Evolutionary conservation across 2,329 filamentous ascomycete species (phyloP), one percentile per base, ranked within the genome.

Genomic region (Fusarium concolor): DNA sequence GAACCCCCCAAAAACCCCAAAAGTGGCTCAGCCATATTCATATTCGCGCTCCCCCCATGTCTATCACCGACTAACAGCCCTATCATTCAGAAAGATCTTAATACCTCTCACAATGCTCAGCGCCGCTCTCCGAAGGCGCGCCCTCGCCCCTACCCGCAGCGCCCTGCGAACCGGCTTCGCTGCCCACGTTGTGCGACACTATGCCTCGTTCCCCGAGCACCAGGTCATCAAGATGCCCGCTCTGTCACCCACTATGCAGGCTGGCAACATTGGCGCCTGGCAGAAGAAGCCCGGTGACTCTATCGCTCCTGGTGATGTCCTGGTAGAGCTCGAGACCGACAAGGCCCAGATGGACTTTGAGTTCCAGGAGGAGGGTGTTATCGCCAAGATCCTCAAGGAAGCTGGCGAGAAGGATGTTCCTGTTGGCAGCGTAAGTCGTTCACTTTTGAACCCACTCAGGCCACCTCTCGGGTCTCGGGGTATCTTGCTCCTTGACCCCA

Each of bases 261-360:
- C 92, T 67, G 96, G 96, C 79, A 97, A 97, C 85, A 97, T 99
- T 81, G 96, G 96, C 76, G 85, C 90, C 70, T 99, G 96, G 96
- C 93, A 98, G 85, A 99, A 98, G 89, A 96, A 97, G 85, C 86
- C 90, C 72, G 96, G 96, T 78, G 96, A 99, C 81, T 78, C 85
- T 67, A 90, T 99, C 80, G 85, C 88, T 60, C 94, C 96, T 52
- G 96, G 96, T 79, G 96, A 99, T 79, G 96, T 99, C 45, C 85
- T 99, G 74, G 94, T 97, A 73, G 94, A 97, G 86, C 97, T 98
- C 76, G 96, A 99, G 88, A 99, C 96, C 75, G 96, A 99, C 84
- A 99, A 99, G 88, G 96, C 96, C 70, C 96, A 98, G 85, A 99
- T 99, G 96, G 96, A 99, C 85, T 98, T 99, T 80, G 96, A 99